These are phyloP conservation scores for Diplodia sapinea DNA, from an alignment of 2,329 filamentous ascomycete genomes.

Conservation along the genomic window DNA sequence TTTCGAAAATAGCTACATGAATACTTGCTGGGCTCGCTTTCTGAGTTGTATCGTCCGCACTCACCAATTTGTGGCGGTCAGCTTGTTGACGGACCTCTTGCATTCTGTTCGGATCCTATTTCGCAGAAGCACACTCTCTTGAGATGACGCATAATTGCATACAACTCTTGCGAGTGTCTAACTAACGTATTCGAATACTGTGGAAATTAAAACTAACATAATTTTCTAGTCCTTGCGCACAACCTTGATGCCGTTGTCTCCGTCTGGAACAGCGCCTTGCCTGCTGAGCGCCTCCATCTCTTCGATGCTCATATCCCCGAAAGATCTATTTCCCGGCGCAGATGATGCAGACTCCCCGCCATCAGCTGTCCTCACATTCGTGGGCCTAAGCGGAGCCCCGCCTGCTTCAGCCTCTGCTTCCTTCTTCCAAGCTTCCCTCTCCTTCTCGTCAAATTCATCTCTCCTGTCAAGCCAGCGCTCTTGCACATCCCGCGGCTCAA, in stretches of 20 bases:
- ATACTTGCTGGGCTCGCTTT: not conserved
- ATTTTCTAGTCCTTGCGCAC: constrained; percentile 59
- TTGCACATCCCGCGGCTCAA: constrained; percentile 89
- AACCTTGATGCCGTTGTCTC: constrained; percentile 72
- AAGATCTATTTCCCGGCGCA: constrained; percentile 18
- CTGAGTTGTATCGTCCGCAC: not conserved
- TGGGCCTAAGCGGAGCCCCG: constrained; percentile 26
- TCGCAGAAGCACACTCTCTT: not conserved
- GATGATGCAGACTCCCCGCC: constrained; percentile 29
- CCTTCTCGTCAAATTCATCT: constrained; percentile 82
- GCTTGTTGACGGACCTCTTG: not conserved
- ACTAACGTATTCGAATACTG: not conserved
- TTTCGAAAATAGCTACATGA: not conserved
- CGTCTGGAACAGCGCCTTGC: constrained; percentile 31
- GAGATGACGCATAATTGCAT: not conserved
- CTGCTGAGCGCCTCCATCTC: constrained; percentile 46
- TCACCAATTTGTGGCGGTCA: not conserved
- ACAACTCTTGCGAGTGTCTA: not conserved
- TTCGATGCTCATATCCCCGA: constrained; percentile 47
- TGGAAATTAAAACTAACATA: not conserved
- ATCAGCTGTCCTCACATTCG: constrained; percentile 29
- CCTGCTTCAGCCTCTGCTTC: constrained; percentile 62
- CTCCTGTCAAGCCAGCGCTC: constrained; percentile 94
- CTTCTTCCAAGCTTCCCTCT: constrained; percentile 75
- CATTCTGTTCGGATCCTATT: not conserved